Evolutionary conservation across 2,329 filamentous ascomycete species (phyloP), one percentile per base, ranked within the genome.

Genomic region (Colletotrichum sp.): DNA sequence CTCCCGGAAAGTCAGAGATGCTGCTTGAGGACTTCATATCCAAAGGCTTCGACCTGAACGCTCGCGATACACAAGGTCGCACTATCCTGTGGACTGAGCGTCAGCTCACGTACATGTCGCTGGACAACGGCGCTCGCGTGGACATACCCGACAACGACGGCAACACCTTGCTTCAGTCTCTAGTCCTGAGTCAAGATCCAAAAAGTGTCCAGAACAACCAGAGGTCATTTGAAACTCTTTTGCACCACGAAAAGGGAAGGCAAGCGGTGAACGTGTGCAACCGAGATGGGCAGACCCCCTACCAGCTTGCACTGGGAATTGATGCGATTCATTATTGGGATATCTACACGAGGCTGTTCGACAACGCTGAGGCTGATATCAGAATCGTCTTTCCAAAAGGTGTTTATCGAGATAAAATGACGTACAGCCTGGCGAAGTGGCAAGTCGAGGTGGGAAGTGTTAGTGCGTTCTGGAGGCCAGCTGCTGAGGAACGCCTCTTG

Each of bases 111-210:
- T 18, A 18, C 38, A 16, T 24, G 43, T 28, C 64, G 4, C 15
- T 61, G 24, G 21, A 55, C 58, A 32, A 28, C 16, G 38, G 68
- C 4, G 68, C 58, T 38, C 21, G 58, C 26, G 6, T 48, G 24
- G 43, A 32, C 58, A 28, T 64, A 15, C 28, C 30, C 0, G 58
- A 36, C 36, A 36, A 64, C 15, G n/a, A 15, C 5, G 38, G 58
- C 36, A 64, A 64, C 36, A 52, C 58, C n/a, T 2, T 64, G 0
- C 38, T 64, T 15, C 67, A 70, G 4, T 6, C 2, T 1, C 38
- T n/a, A 43, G 16, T 43, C 16, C 1, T 1, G 1, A n/a, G 13
- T 0, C 43, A 48, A 48, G 10, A 48, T 13, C 3, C 43, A 0
- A 28, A 6, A 1, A 36, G 21, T 7, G n/a, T n/a, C 2, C 28